Evolutionary conservation across 75 land plant species (phyloP).

Genomic region (Larix kaempferi): DNA sequence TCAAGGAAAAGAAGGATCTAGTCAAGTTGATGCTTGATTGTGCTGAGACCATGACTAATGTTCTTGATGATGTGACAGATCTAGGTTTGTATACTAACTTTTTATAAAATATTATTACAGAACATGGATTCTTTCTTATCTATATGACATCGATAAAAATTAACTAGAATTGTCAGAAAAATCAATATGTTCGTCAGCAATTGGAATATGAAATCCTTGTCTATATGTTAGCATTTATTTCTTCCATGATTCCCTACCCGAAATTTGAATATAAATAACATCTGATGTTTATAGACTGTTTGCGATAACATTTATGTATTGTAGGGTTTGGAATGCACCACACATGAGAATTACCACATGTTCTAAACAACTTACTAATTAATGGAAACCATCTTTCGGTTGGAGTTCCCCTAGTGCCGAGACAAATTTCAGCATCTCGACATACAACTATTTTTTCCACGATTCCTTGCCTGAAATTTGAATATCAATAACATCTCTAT

Average conservation of each 20-base stretch:
- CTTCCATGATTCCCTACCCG: constrained; percentile 12
- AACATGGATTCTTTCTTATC: background rate
- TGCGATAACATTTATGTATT: too few species aligned
- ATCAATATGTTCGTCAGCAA: constrained; percentile 35
- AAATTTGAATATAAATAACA: too few species aligned
- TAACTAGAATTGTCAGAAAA: background rate
- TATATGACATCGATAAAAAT: background rate
- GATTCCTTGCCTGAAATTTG: too few species aligned
- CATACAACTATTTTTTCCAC: too few species aligned
- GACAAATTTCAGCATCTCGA: constrained; percentile 23
- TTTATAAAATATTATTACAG: background rate
- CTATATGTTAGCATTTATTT: constrained; percentile 32
- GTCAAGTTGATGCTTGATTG: constrained; percentile 50
- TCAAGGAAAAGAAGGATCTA: constrained; percentile 26
- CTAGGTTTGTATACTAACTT: constrained; percentile 25
- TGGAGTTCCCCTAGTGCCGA: constrained; percentile 17
- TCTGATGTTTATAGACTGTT: too few species aligned
- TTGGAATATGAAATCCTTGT: constrained; percentile 22
- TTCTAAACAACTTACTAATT: background rate
- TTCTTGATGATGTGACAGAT: constrained; percentile 46
- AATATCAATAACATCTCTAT: too few species aligned
- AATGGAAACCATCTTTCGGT: constrained; percentile 21
- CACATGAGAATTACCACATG: too few species aligned
- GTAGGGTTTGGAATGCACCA: too few species aligned
- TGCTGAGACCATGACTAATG: constrained; percentile 44